These are phyloP conservation scores for Cyclocybe aegerita DNA, from an alignment of 768 basidiomycete species.

Conservation along the genomic window DNA sequence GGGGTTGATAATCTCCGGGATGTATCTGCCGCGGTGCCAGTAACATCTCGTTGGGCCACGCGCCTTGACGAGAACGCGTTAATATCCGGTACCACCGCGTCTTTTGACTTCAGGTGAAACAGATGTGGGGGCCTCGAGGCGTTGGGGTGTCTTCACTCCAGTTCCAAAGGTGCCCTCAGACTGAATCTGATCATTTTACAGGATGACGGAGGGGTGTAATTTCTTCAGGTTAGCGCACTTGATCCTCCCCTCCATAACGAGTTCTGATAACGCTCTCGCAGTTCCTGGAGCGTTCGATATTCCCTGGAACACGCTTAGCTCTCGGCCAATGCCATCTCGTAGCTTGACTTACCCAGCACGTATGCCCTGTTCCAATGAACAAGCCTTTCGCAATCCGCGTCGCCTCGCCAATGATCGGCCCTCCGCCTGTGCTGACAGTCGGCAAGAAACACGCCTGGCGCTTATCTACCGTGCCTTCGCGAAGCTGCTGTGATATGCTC, in stretches of 20 bases:
- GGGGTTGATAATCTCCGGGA: background rate
- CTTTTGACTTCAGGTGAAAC: constrained; percentile 1
- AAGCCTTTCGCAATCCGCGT: constrained; percentile 56
- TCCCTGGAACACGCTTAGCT: constrained; percentile 41
- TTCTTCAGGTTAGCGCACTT: constrained; percentile 52
- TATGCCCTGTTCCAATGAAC: constrained; percentile 75
- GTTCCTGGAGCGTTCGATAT: constrained; percentile 86
- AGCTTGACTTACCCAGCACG: constrained; percentile 62
- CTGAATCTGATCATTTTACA: constrained; percentile 1
- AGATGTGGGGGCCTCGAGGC: background rate
- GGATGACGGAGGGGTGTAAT: constrained; percentile 27
- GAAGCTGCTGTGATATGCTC: constrained; percentile 58
- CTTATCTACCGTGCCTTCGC: constrained; percentile 49
- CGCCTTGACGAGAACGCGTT: background rate
- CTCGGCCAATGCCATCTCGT: background rate
- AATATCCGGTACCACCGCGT: constrained; percentile 9
- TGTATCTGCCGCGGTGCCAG: background rate
- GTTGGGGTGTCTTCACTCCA: background rate
- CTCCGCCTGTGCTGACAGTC: constrained; percentile 51
- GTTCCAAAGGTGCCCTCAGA: background rate
- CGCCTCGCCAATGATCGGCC: constrained; percentile 74
- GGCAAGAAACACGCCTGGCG: constrained; percentile 82
- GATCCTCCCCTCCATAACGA: constrained; percentile 67
- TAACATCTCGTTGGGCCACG: too few species aligned
- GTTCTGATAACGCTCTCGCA: constrained; percentile 67